These are phyloP conservation scores for Nakaseomyces uthaithaninus DNA, from an alignment of 1,139 yeast genomes.

Conservation along the genomic window DNA sequence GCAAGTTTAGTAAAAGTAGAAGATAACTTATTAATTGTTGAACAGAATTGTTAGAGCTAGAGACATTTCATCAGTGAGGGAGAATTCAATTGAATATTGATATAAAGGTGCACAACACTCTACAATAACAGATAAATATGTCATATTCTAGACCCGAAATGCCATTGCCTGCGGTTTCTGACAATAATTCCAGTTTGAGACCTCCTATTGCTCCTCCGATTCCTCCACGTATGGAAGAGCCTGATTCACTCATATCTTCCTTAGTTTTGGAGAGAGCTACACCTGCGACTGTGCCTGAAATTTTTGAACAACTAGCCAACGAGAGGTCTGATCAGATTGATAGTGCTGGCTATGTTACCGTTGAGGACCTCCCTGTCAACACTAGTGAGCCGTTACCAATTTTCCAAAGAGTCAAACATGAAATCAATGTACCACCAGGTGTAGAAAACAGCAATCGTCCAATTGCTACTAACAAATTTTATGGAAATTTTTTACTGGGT, in stretches of 20 bases:
- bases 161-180: constrained; percentile 20
- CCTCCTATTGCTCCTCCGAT: constrained; percentile 9
- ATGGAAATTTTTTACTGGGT: constrained; percentile 65
- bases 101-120: neutral
- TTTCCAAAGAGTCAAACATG: constrained; percentile 26
- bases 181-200: neutral
- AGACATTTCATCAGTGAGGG: no score
- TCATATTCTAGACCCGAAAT: constrained; percentile 28
- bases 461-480: constrained; percentile 74
- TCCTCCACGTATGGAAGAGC: constrained; percentile 10
- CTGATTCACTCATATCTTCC: constrained; percentile 4
- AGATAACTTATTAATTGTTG: no score
- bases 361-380: neutral
- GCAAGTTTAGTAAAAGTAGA: no score
- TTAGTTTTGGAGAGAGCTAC: constrained; percentile 3
- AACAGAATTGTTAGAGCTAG: no score
- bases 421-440: constrained; percentile 42
- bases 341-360: neutral
- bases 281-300: neutral
- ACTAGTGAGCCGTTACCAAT: constrained; percentile 4
- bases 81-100: no score
- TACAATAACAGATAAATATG: constrained; percentile 9
- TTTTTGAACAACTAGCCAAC: neutral
- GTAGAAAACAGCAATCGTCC: constrained; percentile 40
- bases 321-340: neutral